A percentile compares a stretch with the other conserved stretches of the same genome.
These are phyloP conservation scores for Saccharomyces pastorianus DNA, from an alignment of 1,139 yeast genomes.

Conservation along the genomic window DNA sequence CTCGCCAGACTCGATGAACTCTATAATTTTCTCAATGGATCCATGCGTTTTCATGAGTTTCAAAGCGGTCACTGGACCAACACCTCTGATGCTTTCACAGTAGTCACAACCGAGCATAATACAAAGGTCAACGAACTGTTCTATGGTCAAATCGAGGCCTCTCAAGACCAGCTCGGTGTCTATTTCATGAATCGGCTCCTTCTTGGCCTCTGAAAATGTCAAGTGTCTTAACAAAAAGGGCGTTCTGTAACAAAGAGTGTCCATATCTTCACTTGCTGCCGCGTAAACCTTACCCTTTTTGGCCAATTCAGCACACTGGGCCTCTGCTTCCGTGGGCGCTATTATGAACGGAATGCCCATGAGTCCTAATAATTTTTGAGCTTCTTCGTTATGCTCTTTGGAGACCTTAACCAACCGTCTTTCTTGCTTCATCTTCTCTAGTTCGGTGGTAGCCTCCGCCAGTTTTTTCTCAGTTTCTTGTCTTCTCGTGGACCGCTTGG, in stretches of 20 bases:
- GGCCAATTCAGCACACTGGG: constrained; percentile 93
- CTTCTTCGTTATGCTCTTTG: constrained; percentile 87
- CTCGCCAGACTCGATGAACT: constrained; percentile 53
- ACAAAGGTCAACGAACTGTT: constrained; percentile 82
- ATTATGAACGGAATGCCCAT: constrained; percentile 94
- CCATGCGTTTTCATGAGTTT: constrained; percentile 83
- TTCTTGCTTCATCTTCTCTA: constrained; percentile 73
- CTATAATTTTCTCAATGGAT: constrained; percentile 67
- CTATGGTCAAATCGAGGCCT: constrained; percentile 63
- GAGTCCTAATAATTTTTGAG: constrained; percentile 62
- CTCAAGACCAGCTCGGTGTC: constrained; percentile 59
- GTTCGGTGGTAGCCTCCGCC: constrained; percentile 43
- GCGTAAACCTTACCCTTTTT: constrained; percentile 84
- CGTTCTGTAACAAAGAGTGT: constrained; percentile 85
- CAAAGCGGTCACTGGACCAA: constrained; percentile 91
- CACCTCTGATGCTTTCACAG: constrained; percentile 88
- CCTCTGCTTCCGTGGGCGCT: constrained; percentile 98
- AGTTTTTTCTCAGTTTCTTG: constrained; percentile 68
- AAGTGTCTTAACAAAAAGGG: constrained; percentile 77
- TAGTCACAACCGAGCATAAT: constrained; percentile 94
- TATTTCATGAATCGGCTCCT: constrained; percentile 85
- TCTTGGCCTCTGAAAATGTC: constrained; percentile 89
- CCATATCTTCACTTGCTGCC: constrained; percentile 99
- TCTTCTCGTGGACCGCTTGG: constrained; percentile 70
- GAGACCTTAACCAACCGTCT: constrained; percentile 85